Evolutionary conservation across 257 asterid genomes (phyloP).

Genomic region (Datura wrightii): DNA sequence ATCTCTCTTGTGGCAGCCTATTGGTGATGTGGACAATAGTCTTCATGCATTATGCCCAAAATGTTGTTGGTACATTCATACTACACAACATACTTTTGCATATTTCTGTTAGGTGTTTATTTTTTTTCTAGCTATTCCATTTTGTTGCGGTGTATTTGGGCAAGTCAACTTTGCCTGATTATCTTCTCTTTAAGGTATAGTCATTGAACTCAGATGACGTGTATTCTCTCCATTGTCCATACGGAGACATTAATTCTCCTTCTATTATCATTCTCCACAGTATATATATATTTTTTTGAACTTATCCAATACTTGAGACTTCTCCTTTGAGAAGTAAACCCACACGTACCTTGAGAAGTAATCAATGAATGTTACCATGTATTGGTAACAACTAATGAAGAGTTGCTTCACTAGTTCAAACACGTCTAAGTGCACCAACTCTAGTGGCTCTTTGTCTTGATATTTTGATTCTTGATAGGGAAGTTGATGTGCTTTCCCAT

Average conservation of each 20-base stretch:
- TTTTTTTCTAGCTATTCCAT: not conserved
- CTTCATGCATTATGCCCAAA: conserved; percentile 23
- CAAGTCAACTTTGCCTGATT: no score
- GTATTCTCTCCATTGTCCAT: no score
- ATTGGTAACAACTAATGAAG: not conserved
- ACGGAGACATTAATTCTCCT: no score
- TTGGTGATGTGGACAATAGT: not conserved
- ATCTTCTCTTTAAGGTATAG: not conserved
- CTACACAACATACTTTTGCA: not conserved
- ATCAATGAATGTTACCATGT: not conserved
- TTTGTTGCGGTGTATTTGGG: not conserved
- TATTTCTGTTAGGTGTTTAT: not conserved
- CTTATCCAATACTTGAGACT: no score
- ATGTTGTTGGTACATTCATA: not conserved
- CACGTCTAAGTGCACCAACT: not conserved
- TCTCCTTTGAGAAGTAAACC: no score
- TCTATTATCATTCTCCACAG: no score
- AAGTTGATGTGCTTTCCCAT: not conserved
- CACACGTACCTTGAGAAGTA: not conserved
- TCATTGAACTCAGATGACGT: no score
- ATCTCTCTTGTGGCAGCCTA: no score
- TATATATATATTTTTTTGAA: no score
- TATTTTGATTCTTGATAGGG: no score
- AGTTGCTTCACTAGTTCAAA: no score
- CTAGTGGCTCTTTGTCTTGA: not conserved